Evolutionary conservation across 148 eudicot genomes (phyloP), one percentile per base, ranked within the genome.

Genomic region (Salicornia ramosissima): DNA sequence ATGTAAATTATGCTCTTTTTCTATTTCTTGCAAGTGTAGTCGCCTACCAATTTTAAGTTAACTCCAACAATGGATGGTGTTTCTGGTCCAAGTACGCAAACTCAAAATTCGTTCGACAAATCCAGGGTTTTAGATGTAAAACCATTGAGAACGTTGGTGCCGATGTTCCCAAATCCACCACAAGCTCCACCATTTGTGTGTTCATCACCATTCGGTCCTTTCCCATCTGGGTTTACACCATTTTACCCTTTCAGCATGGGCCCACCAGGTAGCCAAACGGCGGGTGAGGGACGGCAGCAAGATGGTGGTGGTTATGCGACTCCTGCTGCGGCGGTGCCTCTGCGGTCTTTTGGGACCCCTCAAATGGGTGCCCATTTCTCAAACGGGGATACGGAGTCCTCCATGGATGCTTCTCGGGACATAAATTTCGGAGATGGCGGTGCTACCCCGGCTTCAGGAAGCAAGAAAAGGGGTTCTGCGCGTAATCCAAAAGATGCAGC

Each of bases 261-360:
- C 15, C 50, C 67, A 42, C 67, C 69, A 2, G 74, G 74, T 59
- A 31, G 34, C 36, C 65, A 70, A n/a, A 19, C 57, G 0, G 58
- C 36, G 11, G 63, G 34, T 24, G 75, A 54, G 18, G 42, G 2
- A 26, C 31, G 71, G 47, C 8, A 21, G 25, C 67, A 43, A 8
- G 77, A 70, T 69, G 85, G 64, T 30, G 79, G 55, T 60, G 25
- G 14, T 49, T 75, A 47, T 68, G 75, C 61, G 0, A 69, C 73
- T 56, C 85, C 85, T 69, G 85, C 82, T 33, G 65, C 83, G 9
- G 83, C 97, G 3, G 88, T 84, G 19, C 97, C 98, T 10, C 34
- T 90, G 68, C 85, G 89, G 58, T 87, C 98, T 0, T 90, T 77
- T 71, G 88, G 90, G 71, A 83, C 96, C 8, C 96, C 92, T 10